Evolutionary conservation across 2,329 filamentous ascomycete species (phyloP), one percentile per base, ranked within the genome.

Genomic region (Cytospora piceae): DNA sequence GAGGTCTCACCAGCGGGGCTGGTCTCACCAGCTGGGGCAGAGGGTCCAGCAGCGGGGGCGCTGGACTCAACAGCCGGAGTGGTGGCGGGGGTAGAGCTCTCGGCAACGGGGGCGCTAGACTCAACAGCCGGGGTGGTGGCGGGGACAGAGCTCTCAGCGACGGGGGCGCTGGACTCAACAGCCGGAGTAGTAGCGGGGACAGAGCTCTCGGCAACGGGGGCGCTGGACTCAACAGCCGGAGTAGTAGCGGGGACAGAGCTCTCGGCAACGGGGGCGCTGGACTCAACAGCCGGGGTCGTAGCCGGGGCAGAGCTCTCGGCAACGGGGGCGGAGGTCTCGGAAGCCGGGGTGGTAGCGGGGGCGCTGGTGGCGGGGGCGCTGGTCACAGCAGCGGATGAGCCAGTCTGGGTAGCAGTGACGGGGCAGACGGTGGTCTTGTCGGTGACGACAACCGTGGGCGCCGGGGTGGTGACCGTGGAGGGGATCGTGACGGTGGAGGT

Each of bases 401-500:
- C 56, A 22, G 58, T 37, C 17, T 39, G 32, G 37, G 58, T 46
- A 12, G 58, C 34, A 22, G 67, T 31, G n/a, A 60, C 63, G 27
- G 60, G 64, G 60, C 64, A 66, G 31, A 58, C 46, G 37, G 63
- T 66, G 31, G 67, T 58, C 1, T 67, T 60, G 31, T 69, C 65
- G 12, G 66, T 66, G 51, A 70, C 64, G 54, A 69, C 69, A 49
- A 68, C 67, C 39, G 67, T 68, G 7, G 71, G 68, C 7, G 55
- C 64, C 12, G 71, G 69, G 46, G 67, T 68, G 42, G 69, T 61
- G 65, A 65, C 70, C 34, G 67, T 70, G 42, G 67, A 65, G 42
- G 67, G 67, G 51, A 73, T 69, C 55, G 62, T 69, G 31, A 71
- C 61, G 7, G 69, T 71, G 56, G 67, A 69, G 61, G 67, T 69